Conservation (phyloP, 495 filamentous ascomycete species). For the Annulohypoxylon stygium region DNA sequence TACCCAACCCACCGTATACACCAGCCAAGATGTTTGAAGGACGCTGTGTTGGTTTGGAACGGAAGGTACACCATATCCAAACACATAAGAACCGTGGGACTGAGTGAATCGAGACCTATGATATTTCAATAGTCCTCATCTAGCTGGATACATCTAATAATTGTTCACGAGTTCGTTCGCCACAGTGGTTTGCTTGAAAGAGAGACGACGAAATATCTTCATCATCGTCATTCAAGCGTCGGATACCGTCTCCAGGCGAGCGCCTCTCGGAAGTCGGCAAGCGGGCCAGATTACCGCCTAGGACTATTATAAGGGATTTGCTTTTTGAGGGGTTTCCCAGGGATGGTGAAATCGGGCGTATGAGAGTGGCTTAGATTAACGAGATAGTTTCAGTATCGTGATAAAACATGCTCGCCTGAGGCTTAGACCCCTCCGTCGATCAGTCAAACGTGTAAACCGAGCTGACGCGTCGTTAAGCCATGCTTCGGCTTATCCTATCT, state of each 20-base stretch:
- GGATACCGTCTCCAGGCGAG: neutral
- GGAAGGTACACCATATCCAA: neutral
- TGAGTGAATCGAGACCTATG: neutral
- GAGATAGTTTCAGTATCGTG: neutral
- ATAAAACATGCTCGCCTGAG: neutral
- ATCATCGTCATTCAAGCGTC: neutral
- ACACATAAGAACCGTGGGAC: neutral
- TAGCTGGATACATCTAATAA: neutral
- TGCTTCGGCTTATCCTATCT: neutral
- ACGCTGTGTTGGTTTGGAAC: neutral
- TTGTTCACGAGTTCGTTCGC: neutral
- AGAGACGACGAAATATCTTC: neutral
- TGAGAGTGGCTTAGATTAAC: neutral
- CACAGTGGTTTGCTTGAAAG: neutral
- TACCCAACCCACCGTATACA: neutral
- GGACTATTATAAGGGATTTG: neutral
- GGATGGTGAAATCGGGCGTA: neutral
- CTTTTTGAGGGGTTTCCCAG: neutral
- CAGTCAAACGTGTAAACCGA: neutral
- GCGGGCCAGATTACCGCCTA: neutral
- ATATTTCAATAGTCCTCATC: neutral
- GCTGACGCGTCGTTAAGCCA: constrained; percentile 5
- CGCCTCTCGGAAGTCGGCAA: neutral
- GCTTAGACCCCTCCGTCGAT: constrained; percentile 15
- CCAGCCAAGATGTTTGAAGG: constrained; percentile 8